Evolutionary conservation across 257 asterid species (phyloP), one percentile per base, ranked within the genome.

Genomic region (Catharanthus roseus): DNA sequence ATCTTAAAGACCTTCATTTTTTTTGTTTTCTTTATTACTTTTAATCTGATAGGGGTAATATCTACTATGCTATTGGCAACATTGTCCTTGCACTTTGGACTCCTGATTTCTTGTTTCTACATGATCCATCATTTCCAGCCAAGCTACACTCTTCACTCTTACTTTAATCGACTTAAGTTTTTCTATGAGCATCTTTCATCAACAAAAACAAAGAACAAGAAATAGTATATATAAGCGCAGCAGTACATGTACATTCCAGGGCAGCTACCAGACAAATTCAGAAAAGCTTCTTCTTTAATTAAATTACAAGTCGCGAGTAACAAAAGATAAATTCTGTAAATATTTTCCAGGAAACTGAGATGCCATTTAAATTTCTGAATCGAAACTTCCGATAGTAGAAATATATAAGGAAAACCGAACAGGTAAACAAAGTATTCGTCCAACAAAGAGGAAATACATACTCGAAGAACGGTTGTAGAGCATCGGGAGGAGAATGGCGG

Each of bases 401-500:
- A 58, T 45, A n/a, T 45, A n/a, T 24, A 36, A 47, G 33, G 10
- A 12, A 12, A 74, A 72, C 9, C 41, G 21, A 74, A 33, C 34
- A 44, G 34, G 45, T 47, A 28, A 6, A 60, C 65, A 49, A 34
- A 57, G 70, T 26, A 39, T 64, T 61, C 67, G 54, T n/a, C 38
- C 47, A 57, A 13, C 24, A 4, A 3, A 41, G 2, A 1, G 34
- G 33, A 71, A 56, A 58, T 9, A 39, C 81, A 12, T 88, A 95
- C 99, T 95, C 99, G 58, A 88, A 79, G 64, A 91, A 80, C 21
- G 90, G 88, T 73, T 84, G 96, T 33, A 95, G 90, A 42, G 86
- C 74, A 38, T 34, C 69, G 18, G 91, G 63, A 58, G 91, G 57
- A 38, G 90, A 83, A 29, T 78, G 82, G 65, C 75, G 93, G 51